Conservation (phyloP, 495 filamentous ascomycete genomes). For the Evansstolkia leycettana region DNA sequence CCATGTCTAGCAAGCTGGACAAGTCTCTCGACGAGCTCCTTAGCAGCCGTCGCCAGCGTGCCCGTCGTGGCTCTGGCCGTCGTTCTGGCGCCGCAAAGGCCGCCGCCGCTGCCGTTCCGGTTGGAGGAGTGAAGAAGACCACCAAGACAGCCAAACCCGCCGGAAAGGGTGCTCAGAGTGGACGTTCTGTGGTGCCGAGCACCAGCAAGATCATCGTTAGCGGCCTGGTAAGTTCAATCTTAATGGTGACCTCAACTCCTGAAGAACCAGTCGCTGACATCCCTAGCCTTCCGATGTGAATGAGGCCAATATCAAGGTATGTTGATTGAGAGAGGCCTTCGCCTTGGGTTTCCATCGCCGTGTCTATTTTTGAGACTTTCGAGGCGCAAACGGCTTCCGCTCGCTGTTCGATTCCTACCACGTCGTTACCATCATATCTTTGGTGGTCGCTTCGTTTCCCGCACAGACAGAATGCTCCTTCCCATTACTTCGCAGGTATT, state of each 20-base stretch:
- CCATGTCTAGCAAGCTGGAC: slow-evolving; percentile 88
- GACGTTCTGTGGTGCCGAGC: slow-evolving; percentile 39
- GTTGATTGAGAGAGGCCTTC: slow-evolving; percentile 60
- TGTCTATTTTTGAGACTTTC: slow-evolving; percentile 33
- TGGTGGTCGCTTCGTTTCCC: slow-evolving; percentile 15
- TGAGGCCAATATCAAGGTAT: slow-evolving; percentile 98
- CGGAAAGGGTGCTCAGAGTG: slow-evolving; percentile 53
- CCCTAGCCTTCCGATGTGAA: slow-evolving; percentile 81
- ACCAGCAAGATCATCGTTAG: slow-evolving; percentile 96
- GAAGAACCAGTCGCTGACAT: slow-evolving; percentile 34
- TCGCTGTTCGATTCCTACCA: slow-evolving; percentile 21
- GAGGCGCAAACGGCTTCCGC: slow-evolving; percentile 27
- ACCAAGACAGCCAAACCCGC: slow-evolving; percentile 48
- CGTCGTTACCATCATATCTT: slow-evolving; percentile 14
- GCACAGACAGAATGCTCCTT: slow-evolving; percentile 29
- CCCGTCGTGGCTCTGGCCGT: slow-evolving; percentile 41
- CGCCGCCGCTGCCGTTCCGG: slow-evolving; percentile 46
- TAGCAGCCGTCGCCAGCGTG: slow-evolving; percentile 53
- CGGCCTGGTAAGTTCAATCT: slow-evolving; percentile 69
- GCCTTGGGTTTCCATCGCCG: slow-evolving; percentile 43
- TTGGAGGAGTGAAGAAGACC: slow-evolving; percentile 80
- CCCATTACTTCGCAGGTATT: slow-evolving; percentile 18
- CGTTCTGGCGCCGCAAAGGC: slow-evolving; percentile 39
- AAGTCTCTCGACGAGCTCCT: slow-evolving; percentile 94
- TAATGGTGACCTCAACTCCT: neutral